These are phyloP conservation scores for Neopestalotiopsis rosae DNA, from an alignment of 2,329 filamentous ascomycete species.

Conservation along the genomic window DNA sequence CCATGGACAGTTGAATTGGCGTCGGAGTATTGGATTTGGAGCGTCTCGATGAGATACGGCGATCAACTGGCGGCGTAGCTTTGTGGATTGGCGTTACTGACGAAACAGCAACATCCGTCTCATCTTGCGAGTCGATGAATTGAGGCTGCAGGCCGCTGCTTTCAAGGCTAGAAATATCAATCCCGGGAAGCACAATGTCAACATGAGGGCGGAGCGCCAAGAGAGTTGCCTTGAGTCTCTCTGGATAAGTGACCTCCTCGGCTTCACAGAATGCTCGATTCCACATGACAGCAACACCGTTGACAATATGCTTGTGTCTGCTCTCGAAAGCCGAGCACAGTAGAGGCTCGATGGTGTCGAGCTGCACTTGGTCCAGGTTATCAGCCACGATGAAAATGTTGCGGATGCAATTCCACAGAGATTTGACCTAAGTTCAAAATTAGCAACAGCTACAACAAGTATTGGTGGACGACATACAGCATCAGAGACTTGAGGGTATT, in stretches of 20 bases:
- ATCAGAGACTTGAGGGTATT: constrained; percentile 45
- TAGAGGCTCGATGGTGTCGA: constrained; percentile 59
- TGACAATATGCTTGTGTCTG: constrained; percentile 61
- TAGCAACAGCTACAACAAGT: constrained; percentile 28
- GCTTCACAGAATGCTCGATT: constrained; percentile 70
- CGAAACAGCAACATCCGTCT: constrained; percentile 38
- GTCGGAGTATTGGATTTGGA: constrained; percentile 38
- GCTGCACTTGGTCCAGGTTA: constrained; percentile 47
- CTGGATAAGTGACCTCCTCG: constrained; percentile 67
- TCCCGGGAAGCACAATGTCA: constrained; percentile 51
- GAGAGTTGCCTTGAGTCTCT: constrained; percentile 66
- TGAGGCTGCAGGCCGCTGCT: constrained; percentile 44
- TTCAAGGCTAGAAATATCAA: constrained; percentile 43
- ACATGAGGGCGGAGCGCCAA: constrained; percentile 61
- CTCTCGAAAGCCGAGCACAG: constrained; percentile 62
- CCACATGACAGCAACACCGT: constrained; percentile 63
- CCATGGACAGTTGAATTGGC: constrained; percentile 38
- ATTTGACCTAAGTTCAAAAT: constrained; percentile 46
- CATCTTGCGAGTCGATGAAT: constrained; percentile 56
- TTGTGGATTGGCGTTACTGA: constrained; percentile 28
- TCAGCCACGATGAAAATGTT: constrained; percentile 41
- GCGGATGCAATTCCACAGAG: constrained; percentile 57
- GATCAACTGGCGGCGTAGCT: constrained; percentile 23
- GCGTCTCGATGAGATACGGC: constrained; percentile 30
- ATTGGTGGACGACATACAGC: constrained; percentile 46